A percentile compares a stretch with the other conserved stretches of the same genome.
Evolutionary conservation across 2,329 filamentous ascomycete species (phyloP).

Genomic region (Cadophora sp.): DNA sequence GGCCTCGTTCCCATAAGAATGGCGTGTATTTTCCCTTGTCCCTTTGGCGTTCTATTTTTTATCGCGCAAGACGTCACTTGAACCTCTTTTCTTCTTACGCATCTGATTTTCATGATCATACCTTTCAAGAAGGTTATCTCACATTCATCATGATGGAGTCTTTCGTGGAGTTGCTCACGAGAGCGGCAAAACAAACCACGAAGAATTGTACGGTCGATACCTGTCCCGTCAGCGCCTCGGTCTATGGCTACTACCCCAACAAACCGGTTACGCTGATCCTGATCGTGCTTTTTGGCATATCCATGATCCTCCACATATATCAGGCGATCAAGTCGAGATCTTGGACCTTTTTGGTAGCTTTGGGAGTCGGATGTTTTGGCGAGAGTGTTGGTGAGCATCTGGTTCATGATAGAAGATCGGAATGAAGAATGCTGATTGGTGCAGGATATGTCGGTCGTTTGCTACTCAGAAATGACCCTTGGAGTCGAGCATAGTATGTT

Average conservation of each 20-base stretch:
- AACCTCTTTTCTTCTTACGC: background rate
- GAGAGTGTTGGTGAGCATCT: conserved; percentile 54
- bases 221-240: conserved; percentile 41
- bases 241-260: conserved; percentile 60
- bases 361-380: conserved; percentile 56
- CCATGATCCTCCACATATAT: conserved; percentile 49
- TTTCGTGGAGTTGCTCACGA: background rate
- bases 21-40: conserved; percentile 1
- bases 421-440: background rate
- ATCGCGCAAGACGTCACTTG: background rate
- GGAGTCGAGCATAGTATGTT: conserved; percentile 60
- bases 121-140: background rate
- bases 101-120: background rate
- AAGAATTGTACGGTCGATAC: conserved; percentile 36
- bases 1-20: conserved; percentile 14
- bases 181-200: conserved; percentile 38
- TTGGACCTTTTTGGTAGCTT: conserved; percentile 54
- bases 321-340: conserved; percentile 57
- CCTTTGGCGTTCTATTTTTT: conserved; percentile 1
- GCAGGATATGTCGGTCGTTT: conserved; percentile 56
- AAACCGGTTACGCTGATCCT: conserved; percentile 61
- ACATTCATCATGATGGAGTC: background rate
- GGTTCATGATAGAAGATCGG: background rate
- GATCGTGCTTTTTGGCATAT: conserved; percentile 54
- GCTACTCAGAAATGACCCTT: conserved; percentile 58